phyloP scores from a whole-genome alignment of 176 grass and related monocot genomes.

The Tillandsia leiboldiana region DNA sequence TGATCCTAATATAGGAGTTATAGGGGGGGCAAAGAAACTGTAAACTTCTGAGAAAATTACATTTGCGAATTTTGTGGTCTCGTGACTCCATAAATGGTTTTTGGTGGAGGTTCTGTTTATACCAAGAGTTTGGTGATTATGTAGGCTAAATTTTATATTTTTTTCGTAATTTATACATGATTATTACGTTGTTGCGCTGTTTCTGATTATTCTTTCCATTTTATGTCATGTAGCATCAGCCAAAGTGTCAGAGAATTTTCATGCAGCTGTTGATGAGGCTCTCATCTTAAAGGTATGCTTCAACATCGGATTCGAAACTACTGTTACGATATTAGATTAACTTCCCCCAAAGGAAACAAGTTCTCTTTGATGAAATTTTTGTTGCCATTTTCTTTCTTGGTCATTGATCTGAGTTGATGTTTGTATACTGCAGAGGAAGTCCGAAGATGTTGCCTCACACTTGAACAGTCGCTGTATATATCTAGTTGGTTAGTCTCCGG shows the following conservation, averaged over 20 bases:
- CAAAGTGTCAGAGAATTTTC: neutral
- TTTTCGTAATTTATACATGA: neutral
- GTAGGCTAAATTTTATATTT: neutral
- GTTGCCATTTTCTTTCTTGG: neutral
- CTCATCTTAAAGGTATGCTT: constrained; percentile 7
- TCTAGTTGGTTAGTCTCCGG: constrained; percentile 5
- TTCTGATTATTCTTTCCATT: neutral
- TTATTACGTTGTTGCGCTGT: neutral
- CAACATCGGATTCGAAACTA: neutral
- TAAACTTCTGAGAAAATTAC: too few relatives aligned
- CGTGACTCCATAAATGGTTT: neutral
- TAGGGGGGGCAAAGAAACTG: too few relatives aligned
- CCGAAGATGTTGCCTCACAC: neutral
- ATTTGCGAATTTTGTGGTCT: too few relatives aligned
- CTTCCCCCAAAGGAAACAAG: neutral
- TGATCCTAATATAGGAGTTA: too few relatives aligned
- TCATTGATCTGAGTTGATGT: constrained; percentile 3
- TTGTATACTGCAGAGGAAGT: neutral
- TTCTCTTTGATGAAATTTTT: neutral
- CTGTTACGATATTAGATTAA: neutral
- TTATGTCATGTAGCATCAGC: constrained; percentile 7
- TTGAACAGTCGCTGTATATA: constrained; percentile 4
- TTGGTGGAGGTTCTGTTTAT: neutral
- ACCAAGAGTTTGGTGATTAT: neutral
- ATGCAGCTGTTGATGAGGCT: constrained; percentile 1